Evolutionary conservation across 1,139 yeast genomes (phyloP).

Genomic region (Sugiyamaella neomexicana): DNA sequence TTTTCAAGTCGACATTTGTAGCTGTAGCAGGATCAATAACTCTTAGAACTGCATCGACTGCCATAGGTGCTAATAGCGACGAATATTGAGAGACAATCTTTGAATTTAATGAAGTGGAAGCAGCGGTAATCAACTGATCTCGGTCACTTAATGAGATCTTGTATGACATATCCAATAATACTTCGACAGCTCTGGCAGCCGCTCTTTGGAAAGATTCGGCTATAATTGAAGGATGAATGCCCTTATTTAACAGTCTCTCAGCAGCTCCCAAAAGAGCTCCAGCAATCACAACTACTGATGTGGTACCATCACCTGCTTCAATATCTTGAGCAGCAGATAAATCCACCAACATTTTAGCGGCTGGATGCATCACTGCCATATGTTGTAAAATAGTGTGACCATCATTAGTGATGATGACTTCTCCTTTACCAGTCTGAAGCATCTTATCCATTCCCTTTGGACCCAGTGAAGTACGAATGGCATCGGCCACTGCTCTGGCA

Average conservation of each 20-base stretch:
- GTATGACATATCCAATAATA: slow-evolving; percentile 80
- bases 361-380: slow-evolving; percentile 95
- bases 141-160: slow-evolving; percentile 73
- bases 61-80: slow-evolving; percentile 80
- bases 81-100: slow-evolving; percentile 95
- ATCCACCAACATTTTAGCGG: slow-evolving; percentile 97
- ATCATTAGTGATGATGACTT: slow-evolving; percentile 93
- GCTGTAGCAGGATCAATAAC: slow-evolving; percentile 60
- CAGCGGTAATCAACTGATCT: slow-evolving; percentile 85
- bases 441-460: slow-evolving; percentile 99
- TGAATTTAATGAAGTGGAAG: slow-evolving; percentile 88
- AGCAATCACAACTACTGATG: slow-evolving; percentile 92
- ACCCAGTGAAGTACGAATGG: slow-evolving; percentile 94
- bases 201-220: slow-evolving; percentile 96
- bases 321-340: slow-evolving; percentile 97
- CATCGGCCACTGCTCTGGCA: slow-evolving; percentile 97
- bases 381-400: slow-evolving; percentile 96
- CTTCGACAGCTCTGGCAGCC: slow-evolving; percentile 81
- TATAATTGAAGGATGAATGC: slow-evolving; percentile 93
- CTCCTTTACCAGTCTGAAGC: slow-evolving; percentile 87
- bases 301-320: slow-evolving; percentile 99
- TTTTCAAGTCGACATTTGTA: slow-evolving; percentile 77
- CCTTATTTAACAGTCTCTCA: slow-evolving; percentile 81
- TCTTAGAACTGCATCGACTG: slow-evolving; percentile 89
- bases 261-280: slow-evolving; percentile 96